A percentile compares a stretch with the other conserved stretches of the same genome.
Conservation (phyloP, 192 early-diverging fungal genomes). For the Piromyces finnis region DNA sequence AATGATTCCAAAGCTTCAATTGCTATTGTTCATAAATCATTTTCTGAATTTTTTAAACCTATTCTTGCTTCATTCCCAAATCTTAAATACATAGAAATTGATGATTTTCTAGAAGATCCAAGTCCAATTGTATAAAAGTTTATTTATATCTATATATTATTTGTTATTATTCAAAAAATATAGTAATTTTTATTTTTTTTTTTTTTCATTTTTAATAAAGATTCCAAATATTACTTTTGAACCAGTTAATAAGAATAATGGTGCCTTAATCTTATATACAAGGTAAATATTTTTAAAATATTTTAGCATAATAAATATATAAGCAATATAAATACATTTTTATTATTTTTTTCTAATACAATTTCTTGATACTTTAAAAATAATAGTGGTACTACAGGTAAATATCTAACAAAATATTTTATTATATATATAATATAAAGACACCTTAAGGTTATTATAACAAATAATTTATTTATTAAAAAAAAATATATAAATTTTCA, state of each 20-base stretch:
- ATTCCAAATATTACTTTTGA: neutral
- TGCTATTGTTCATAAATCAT: slow-evolving; percentile 38
- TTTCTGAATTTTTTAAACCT: slow-evolving; percentile 10
- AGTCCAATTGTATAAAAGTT: neutral
- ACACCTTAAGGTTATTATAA: too few relatives aligned
- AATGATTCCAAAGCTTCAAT: slow-evolving; percentile 38
- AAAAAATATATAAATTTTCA: slow-evolving; percentile 8
- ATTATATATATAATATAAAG: slow-evolving; percentile 3
- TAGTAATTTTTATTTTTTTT: too few relatives aligned
- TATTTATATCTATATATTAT: too few relatives aligned
- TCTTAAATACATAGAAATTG: neutral
- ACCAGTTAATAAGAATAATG: slow-evolving; percentile 9
- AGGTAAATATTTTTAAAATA: too few relatives aligned
- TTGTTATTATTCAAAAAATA: too few relatives aligned
- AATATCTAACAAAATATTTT: too few relatives aligned
- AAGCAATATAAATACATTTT: too few relatives aligned
- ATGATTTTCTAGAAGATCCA: neutral
- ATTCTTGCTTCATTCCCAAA: neutral
- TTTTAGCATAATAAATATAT: too few relatives aligned
- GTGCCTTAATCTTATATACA: slow-evolving; percentile 63
- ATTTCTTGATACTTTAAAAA: too few relatives aligned
- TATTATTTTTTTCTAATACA: too few relatives aligned
- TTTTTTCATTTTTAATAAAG: neutral
- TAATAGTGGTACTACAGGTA: too few relatives aligned
- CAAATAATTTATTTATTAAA: too few relatives aligned